Evolutionary conservation across 371 early-diverging fungal species (phyloP), one percentile per base, ranked within the genome.

Genomic region (Gilbertella persicaria): DNA sequence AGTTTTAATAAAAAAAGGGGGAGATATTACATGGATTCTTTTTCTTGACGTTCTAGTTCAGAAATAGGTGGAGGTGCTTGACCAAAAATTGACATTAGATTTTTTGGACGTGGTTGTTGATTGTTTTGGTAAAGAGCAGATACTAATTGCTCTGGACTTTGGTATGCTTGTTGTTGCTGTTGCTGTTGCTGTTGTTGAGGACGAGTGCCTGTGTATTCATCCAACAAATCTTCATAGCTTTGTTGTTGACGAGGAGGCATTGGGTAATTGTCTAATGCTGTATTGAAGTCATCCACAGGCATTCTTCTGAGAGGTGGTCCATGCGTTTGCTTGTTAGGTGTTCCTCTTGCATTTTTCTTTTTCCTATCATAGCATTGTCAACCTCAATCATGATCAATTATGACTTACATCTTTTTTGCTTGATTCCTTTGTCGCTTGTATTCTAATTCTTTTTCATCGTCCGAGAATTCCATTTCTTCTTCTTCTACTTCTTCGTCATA

Each of bases 401-500:
- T n/a, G 6, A 19, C 45, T 64, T 53, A 62, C 69, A 39, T 57
- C 28, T 58, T 61, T 40, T 57, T 63, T 35, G 48, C 57, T 48
- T 30, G 50, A 19, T 66, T 54, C 58, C 83, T 85, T 26, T 62
- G 50, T 38, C 75, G 55, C 42, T 72, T 82, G 48, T 75, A 67
- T 41, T 78, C 80, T 55, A 67, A 62, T 62, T 94, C 94, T 55
- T 85, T 65, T 58, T 94, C 94, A 64, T 94, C 94, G 64, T 94
- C 94, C 19, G 92, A 92, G 54, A 92, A 94, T 53, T 92, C 94
- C 52, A 83, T 45, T 53, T 94, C 92, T 79, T 83, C 79, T 5
- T 86, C 91, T 21, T 58, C 84, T 0, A 91, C 79, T 64, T 97
- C 98, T 74, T 98, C 97, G 62, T 98, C 98, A 63, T 80, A 89